Conservation (phyloP, 2,329 filamentous ascomycete species). For the Talaromyces sp. region DNA sequence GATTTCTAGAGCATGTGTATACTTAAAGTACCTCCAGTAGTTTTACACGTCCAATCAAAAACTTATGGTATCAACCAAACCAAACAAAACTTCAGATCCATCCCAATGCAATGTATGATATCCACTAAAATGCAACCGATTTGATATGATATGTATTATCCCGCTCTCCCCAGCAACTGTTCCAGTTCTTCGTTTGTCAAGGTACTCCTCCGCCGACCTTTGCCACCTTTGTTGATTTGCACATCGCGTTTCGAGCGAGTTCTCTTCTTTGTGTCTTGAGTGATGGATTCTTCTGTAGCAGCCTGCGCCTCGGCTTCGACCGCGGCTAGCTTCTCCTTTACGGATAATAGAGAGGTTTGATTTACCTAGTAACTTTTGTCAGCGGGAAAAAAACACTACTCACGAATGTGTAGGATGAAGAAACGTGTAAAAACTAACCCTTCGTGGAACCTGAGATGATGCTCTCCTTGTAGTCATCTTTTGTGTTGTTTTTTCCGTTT, state of each 20-base stretch:
- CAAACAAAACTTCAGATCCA: background rate
- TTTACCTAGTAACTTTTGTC: conserved; percentile 6
- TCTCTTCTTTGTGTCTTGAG: conserved; percentile 16
- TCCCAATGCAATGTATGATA: conserved; percentile 5
- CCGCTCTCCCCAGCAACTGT: conserved; percentile 28
- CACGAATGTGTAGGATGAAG: too few species aligned
- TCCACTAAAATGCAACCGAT: background rate
- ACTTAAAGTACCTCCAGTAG: background rate
- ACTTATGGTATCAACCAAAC: conserved; percentile 1
- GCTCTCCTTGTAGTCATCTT: conserved; percentile 22
- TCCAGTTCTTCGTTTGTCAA: conserved; percentile 41
- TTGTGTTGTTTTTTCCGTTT: conserved; percentile 24
- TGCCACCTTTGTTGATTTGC: conserved; percentile 16
- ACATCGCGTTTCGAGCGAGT: conserved; percentile 9
- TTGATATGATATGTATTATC: background rate
- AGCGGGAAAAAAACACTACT: background rate
- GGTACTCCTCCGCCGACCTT: conserved; percentile 33
- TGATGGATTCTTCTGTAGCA: conserved; percentile 19
- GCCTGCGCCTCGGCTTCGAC: conserved; percentile 38
- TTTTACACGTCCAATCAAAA: background rate
- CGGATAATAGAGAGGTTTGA: conserved; percentile 23
- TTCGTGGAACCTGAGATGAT: conserved; percentile 22
- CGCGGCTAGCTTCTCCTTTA: conserved; percentile 38
- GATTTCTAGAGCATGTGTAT: background rate
- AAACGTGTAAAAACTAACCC: conserved; percentile 18